These are phyloP conservation scores for Aspergillus cavernicola DNA, from an alignment of 495 filamentous ascomycete genomes.

Conservation along the genomic window DNA sequence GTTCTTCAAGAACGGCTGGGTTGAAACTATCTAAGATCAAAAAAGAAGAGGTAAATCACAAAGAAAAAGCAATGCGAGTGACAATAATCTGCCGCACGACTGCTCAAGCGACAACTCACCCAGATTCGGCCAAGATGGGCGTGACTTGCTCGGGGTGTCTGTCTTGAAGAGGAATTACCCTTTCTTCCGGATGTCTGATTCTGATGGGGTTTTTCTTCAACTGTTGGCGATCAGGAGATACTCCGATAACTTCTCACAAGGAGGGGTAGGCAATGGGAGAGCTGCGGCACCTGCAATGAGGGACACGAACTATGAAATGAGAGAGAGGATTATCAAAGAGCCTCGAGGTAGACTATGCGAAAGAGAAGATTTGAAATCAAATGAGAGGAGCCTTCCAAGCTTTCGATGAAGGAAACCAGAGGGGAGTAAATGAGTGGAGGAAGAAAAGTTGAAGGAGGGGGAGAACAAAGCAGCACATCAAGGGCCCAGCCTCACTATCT, in stretches of 20 bases:
- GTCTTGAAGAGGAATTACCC: background rate
- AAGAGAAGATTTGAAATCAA: background rate
- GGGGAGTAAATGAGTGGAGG: background rate
- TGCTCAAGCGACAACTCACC: constrained; percentile 10
- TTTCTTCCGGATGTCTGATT: background rate
- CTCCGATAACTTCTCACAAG: background rate
- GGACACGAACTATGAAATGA: background rate
- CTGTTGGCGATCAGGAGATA: background rate
- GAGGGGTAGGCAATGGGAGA: constrained; percentile 4
- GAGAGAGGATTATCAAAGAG: background rate
- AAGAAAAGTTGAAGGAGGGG: background rate
- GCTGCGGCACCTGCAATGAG: constrained; percentile 1
- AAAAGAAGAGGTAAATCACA: background rate
- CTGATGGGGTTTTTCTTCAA: background rate
- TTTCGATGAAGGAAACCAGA: background rate
- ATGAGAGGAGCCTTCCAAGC: background rate
- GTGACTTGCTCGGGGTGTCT: background rate
- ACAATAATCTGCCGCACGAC: constrained; percentile 1
- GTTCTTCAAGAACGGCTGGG: constrained; percentile 1
- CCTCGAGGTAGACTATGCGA: too few relatives aligned
- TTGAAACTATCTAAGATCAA: background rate
- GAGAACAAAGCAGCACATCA: background rate
- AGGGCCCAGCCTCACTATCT: background rate
- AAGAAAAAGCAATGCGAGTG: constrained; percentile 1
- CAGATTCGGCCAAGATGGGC: background rate